Base-by-base conservation (phyloP, 1,284 basidiomycete species). In the Trichosporon ovoides region DNA sequence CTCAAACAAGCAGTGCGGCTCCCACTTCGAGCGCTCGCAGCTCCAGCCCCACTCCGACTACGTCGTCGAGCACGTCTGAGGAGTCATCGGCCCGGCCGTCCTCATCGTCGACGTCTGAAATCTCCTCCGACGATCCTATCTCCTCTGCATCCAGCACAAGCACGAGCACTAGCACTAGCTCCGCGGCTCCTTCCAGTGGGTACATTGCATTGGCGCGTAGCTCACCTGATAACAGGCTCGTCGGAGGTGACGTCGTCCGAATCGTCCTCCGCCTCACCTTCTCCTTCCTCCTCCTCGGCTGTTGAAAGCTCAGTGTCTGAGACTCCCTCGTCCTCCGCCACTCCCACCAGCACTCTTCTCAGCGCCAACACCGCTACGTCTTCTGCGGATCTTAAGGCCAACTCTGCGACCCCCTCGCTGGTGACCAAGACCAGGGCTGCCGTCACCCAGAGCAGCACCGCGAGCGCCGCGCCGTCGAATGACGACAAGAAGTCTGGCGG, bases 401-500 rank as follows among this genome's bases (percentile, higher is more conserved):
- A 35, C 34, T 16, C 34, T 4, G 14, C 33, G 18, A 36, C 49
- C 12, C 33, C 49, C 12, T 22, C 49, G 3, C 18, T 22, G 13
- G 49, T 19, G 12, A 36, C 49, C 49, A 51, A 18, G 33, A 51
- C 49, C 12, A 36, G 33, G 19, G 35, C 49, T 7, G n/a, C 33
- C 33, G 28, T 31, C 5, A 22, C 49, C 34, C 34, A 51, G 33
- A 35, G 33, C 20, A 19, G 33, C 19, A 51, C 33, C 34, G 49
- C 49, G 7, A 51, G 49, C 31, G 22, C 52, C 37, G 38, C 37
- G 20, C 24, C 28, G n/a, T 53, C 52, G 3, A 31, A 51, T 35
- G 36, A 51, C 13, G 63, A 57, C 20, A 52, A 53, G 4, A 38
- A 58, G 19, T 62, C 66, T 19, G 59, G 56, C 20, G 72, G 73